A percentile compares a stretch with the other conserved stretches of the same genome.
These are phyloP conservation scores for Chaetomiaceae sp. DNA, from an alignment of 2,329 filamentous ascomycete genomes.

Conservation along the genomic window DNA sequence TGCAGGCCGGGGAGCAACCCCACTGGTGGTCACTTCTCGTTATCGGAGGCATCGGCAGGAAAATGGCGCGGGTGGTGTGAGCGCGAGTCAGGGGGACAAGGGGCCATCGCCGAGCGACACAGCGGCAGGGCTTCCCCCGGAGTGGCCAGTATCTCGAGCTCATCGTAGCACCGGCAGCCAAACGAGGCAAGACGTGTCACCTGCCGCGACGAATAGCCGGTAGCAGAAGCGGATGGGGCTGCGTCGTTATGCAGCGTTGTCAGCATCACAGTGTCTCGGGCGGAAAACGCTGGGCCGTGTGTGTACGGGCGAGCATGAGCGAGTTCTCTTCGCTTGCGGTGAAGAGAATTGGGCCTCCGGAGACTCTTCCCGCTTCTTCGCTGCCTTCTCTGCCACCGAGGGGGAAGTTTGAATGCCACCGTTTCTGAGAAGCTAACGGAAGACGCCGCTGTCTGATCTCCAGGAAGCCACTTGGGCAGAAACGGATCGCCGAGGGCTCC, in stretches of 20 bases:
- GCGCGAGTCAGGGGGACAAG: neutral
- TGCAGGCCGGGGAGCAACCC: constrained; percentile 19
- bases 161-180: constrained; percentile 11
- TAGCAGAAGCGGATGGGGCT: neutral
- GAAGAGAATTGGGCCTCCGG: neutral
- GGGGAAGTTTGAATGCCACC: neutral
- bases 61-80: neutral
- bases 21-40: constrained; percentile 15
- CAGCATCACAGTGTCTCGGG: constrained; percentile 5
- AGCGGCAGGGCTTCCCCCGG: neutral
- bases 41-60: constrained; percentile 5
- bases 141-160: constrained; percentile 6
- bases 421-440: neutral
- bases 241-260: constrained; percentile 5
- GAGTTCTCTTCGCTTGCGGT: neutral
- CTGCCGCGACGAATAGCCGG: constrained; percentile 9
- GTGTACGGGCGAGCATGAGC: neutral
- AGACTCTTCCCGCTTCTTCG: neutral
- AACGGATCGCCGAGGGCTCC: neutral
- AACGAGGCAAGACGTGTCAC: constrained; percentile 1
- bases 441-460: neutral
- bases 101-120: too few species aligned
- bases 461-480: neutral
- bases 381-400: neutral
- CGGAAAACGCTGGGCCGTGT: neutral